These are phyloP conservation scores for Aspergillus sclerotialis DNA, from an alignment of 2,329 filamentous ascomycete genomes.

Conservation along the genomic window DNA sequence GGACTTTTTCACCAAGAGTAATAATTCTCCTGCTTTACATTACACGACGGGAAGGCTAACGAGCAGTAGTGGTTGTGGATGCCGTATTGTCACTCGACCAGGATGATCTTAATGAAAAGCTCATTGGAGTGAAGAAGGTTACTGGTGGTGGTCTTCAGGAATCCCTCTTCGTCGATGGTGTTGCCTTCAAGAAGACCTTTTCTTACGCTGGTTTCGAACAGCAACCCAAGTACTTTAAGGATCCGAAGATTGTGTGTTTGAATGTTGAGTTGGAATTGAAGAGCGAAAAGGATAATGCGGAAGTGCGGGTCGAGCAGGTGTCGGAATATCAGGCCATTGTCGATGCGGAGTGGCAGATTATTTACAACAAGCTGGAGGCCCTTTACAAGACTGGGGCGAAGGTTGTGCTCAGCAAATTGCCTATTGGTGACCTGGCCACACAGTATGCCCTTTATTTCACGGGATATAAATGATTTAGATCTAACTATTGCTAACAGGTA, in stretches of 20 bases:
- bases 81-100: constrained; percentile 93
- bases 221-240: constrained; percentile 89
- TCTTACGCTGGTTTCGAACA: constrained; percentile 99
- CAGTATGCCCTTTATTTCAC: constrained; percentile 54
- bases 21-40: no score
- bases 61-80: constrained; percentile 98
- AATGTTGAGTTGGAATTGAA: constrained; percentile 98
- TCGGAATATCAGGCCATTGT: constrained; percentile 99
- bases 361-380: constrained; percentile 98
- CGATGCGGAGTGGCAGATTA: constrained; percentile 99
- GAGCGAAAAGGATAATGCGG: constrained; percentile 98
- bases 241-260: constrained; percentile 93
- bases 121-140: constrained; percentile 98
- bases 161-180: constrained; percentile 92
- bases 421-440: constrained; percentile 93
- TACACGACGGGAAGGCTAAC: no score
- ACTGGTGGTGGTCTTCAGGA: constrained; percentile 93
- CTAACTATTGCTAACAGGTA: constrained; percentile 40
- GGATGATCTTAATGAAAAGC: constrained; percentile 92
- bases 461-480: constrained; percentile 1
- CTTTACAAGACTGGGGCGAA: constrained; percentile 90
- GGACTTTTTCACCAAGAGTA: constrained; percentile 95
- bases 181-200: constrained; percentile 99
- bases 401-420: constrained; percentile 93
- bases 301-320: constrained; percentile 95